Conservation (phyloP, 805 yeast genomes). For the Clavispora vitiphila region DNA sequence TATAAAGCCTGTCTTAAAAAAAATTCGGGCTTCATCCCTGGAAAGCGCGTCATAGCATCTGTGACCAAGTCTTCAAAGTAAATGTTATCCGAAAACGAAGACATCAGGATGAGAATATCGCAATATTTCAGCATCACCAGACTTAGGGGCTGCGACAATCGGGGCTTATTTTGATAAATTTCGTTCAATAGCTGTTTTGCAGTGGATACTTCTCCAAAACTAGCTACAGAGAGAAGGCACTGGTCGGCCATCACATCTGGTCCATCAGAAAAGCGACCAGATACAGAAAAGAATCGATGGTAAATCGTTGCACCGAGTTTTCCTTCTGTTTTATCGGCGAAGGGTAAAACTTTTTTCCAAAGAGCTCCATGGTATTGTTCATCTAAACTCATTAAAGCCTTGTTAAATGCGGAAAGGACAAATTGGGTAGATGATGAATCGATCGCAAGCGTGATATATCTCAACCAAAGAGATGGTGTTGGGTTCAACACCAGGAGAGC, state of each 20-base stretch:
- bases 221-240: constrained; percentile 23
- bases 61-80: constrained; percentile 5
- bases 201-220: constrained; percentile 21
- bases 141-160: neutral
- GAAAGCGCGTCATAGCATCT: constrained; percentile 30
- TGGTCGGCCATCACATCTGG: constrained; percentile 1
- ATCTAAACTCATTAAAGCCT: constrained; percentile 46
- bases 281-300: constrained; percentile 22
- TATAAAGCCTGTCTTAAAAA: constrained; percentile 45
- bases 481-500: constrained; percentile 6
- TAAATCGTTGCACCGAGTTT: constrained; percentile 28
- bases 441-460: constrained; percentile 2
- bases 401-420: constrained; percentile 34
- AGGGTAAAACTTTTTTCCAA: constrained; percentile 49
- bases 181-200: constrained; percentile 27
- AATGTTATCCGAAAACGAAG: neutral
- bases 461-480: constrained; percentile 11
- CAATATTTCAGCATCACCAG: constrained; percentile 4
- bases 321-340: constrained; percentile 46
- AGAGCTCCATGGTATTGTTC: constrained; percentile 41
- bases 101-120: constrained; percentile 1
- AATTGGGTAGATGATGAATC: neutral
- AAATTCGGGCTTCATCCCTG: constrained; percentile 55
- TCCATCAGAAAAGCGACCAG: neutral
- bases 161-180: neutral